phyloP scores from a whole-genome alignment of 768 basidiomycete genomes.

The Dentipellis fragilis region DNA sequence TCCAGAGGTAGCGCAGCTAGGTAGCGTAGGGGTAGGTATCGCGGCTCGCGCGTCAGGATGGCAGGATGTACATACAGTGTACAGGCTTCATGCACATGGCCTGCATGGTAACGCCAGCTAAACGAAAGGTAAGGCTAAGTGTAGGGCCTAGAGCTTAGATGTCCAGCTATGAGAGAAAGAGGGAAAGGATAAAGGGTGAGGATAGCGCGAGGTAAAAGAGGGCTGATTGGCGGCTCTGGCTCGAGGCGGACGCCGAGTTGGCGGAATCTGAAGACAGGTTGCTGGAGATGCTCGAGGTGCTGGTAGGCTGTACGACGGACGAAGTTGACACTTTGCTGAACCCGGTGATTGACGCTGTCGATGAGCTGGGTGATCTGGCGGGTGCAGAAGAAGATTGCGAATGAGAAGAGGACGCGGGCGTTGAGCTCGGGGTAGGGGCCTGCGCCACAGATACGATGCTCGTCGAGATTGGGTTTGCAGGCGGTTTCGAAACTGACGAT shows the following conservation, averaged over 20 bases:
- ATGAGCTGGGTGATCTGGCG: not conserved
- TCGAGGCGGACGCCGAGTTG: not conserved
- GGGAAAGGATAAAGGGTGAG: not conserved
- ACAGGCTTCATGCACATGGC: not conserved
- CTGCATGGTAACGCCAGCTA: not conserved
- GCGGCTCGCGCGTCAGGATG: not conserved
- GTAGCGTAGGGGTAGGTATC: not conserved
- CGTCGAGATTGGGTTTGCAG: constrained; percentile 4
- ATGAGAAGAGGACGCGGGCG: not conserved
- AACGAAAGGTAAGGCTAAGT: too few species aligned
- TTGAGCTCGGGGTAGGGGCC: not conserved
- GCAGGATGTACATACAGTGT: not conserved
- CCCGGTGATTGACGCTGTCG: not conserved
- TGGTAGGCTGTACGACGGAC: not conserved
- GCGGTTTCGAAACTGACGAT: constrained; percentile 20
- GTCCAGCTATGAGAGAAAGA: not conserved
- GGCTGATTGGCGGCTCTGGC: not conserved
- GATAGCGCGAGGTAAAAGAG: not conserved
- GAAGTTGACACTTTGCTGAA: constrained; percentile 4
- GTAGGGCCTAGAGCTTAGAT: not conserved
- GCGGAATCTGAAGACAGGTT: not conserved
- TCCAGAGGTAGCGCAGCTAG: not conserved
- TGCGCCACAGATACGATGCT: not conserved
- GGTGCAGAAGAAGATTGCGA: not conserved
- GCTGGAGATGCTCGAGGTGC: not conserved